Conservation (phyloP, 2,329 filamentous ascomycete species). For the Alternaria solani region DNA sequence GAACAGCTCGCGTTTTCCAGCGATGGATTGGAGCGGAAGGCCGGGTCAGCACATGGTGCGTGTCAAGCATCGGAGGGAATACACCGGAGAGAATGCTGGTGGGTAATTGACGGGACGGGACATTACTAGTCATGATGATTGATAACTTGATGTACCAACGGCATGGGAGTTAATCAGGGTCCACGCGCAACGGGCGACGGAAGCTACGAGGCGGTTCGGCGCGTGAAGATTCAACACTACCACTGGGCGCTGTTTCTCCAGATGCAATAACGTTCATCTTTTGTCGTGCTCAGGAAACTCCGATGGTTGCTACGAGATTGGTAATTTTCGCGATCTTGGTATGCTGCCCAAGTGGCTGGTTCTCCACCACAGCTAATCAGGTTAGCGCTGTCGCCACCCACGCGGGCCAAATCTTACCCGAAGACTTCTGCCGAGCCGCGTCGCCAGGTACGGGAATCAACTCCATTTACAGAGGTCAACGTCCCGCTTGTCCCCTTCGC, state of each 20-base stretch:
- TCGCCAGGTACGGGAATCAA: not conserved
- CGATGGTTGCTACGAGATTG: not conserved
- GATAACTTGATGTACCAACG: not conserved
- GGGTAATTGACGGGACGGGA: not conserved
- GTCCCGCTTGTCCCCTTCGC: no score
- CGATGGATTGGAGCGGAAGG: not conserved
- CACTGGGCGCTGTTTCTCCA: not conserved
- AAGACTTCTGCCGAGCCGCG: not conserved
- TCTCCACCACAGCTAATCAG: not conserved
- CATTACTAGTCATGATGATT: not conserved
- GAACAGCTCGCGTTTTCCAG: not conserved
- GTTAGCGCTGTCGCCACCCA: not conserved
- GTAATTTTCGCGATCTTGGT: not conserved
- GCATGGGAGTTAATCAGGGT: not conserved
- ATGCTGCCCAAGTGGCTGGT: not conserved
- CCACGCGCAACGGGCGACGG: not conserved
- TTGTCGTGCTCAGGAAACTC: not conserved
- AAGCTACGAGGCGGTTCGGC: not conserved
- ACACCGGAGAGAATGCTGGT: not conserved
- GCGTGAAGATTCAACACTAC: not conserved
- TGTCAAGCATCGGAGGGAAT: slow-evolving; percentile 1
- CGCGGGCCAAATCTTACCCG: not conserved
- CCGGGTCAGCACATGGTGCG: not conserved
- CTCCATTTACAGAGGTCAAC: not conserved
- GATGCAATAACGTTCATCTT: not conserved